Evolutionary conservation across 2,329 filamentous ascomycete genomes (phyloP).

Genomic region (Emmonsiellopsis sp.): DNA sequence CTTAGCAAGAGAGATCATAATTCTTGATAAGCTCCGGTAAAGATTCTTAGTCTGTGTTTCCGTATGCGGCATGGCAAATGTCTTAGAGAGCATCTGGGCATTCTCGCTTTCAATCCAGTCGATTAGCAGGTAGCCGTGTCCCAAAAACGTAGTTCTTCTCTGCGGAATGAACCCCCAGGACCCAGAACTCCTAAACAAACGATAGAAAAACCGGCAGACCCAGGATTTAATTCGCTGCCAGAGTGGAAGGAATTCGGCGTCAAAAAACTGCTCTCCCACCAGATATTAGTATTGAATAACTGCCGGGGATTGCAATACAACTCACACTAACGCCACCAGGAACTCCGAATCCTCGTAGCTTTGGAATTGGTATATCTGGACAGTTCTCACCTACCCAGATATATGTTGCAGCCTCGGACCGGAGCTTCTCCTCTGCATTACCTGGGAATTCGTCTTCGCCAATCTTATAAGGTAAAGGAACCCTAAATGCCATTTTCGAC

Average conservation of each 20-base stretch:
- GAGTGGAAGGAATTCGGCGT: slow-evolving; percentile 3
- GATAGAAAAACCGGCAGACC: slow-evolving; percentile 4
- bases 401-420: slow-evolving; percentile 16
- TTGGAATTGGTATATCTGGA: slow-evolving; percentile 13
- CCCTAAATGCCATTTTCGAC: slow-evolving; percentile 4
- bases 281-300: neutral
- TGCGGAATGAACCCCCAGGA: slow-evolving; percentile 7
- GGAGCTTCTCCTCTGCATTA: slow-evolving; percentile 16
- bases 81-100: slow-evolving; percentile 5
- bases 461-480: slow-evolving; percentile 11
- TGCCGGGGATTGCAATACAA: neutral
- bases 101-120: slow-evolving; percentile 8
- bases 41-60: slow-evolving; percentile 12
- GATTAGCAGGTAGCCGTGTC: slow-evolving; percentile 9
- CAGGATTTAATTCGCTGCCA: slow-evolving; percentile 8
- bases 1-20: slow-evolving; percentile 12
- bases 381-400: slow-evolving; percentile 15
- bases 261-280: slow-evolving; percentile 5
- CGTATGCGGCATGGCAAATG: slow-evolving; percentile 6
- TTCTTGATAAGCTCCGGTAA: slow-evolving; percentile 10
- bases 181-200: neutral
- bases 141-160: slow-evolving; percentile 1
- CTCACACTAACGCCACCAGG: slow-evolving; percentile 10
- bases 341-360: slow-evolving; percentile 16
- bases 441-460: slow-evolving; percentile 13